These are phyloP conservation scores for Ogataea allantospora DNA, from an alignment of 805 yeast species.

Conservation along the genomic window DNA sequence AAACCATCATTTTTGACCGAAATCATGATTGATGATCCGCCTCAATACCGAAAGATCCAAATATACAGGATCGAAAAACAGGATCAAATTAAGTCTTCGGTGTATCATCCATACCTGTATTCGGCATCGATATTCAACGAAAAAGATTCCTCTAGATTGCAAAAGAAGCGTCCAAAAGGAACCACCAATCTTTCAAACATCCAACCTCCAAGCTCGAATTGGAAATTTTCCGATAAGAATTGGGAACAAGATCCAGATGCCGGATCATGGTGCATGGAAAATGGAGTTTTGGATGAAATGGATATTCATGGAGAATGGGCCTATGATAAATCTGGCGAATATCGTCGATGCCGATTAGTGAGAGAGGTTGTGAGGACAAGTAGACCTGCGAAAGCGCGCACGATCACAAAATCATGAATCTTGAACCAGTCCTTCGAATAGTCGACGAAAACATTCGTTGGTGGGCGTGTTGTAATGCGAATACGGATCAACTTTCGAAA, in stretches of 20 bases:
- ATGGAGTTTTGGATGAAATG: slow-evolving; percentile 37
- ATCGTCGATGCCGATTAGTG: slow-evolving; percentile 56
- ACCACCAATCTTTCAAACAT: slow-evolving; percentile 53
- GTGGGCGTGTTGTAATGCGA: slow-evolving; percentile 45
- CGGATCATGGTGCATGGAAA: slow-evolving; percentile 47
- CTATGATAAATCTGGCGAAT: slow-evolving; percentile 45
- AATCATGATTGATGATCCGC: slow-evolving; percentile 68
- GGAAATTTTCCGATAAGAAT: slow-evolving; percentile 62
- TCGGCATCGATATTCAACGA: slow-evolving; percentile 55
- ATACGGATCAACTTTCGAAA: slow-evolving; percentile 46
- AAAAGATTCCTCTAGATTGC: slow-evolving; percentile 42
- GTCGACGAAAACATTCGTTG: slow-evolving; percentile 45
- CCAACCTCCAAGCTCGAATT: slow-evolving; percentile 58
- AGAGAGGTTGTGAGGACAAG: slow-evolving; percentile 52
- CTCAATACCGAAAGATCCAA: slow-evolving; percentile 63
- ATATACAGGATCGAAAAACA: slow-evolving; percentile 72
- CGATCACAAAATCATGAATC: slow-evolving; percentile 13
- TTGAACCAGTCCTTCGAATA: slow-evolving; percentile 54
- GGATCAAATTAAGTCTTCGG: slow-evolving; percentile 50
- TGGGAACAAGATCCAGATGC: slow-evolving; percentile 69
- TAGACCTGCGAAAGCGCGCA: slow-evolving; percentile 25
- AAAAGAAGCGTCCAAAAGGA: slow-evolving; percentile 65
- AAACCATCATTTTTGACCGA: slow-evolving; percentile 9
- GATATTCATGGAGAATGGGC: slow-evolving; percentile 47
- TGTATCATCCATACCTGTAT: slow-evolving; percentile 62